Conservation (phyloP, 371 early-diverging fungal species). For the Dinochytrium kinnereticum region DNA sequence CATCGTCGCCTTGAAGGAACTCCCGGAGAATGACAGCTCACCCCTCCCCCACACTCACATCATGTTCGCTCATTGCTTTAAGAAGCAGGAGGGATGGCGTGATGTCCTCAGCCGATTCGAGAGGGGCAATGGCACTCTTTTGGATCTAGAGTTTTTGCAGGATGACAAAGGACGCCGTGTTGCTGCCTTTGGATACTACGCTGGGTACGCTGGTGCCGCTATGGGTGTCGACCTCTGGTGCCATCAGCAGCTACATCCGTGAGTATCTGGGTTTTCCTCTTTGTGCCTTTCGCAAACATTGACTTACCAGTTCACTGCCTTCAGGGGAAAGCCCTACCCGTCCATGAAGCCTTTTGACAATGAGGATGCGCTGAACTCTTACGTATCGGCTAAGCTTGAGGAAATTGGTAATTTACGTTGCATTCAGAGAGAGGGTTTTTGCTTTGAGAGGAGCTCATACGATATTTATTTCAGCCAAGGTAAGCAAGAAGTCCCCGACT, state of each 20-base stretch:
- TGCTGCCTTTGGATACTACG: slow-evolving; percentile 97
- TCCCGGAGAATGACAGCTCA: slow-evolving; percentile 89
- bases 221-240: slow-evolving; percentile 93
- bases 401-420: slow-evolving; percentile 62
- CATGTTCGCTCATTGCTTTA: slow-evolving; percentile 98
- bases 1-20: slow-evolving; percentile 95
- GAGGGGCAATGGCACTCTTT: slow-evolving; percentile 83
- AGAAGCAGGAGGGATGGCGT: slow-evolving; percentile 93
- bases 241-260: slow-evolving; percentile 61
- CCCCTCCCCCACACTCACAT: slow-evolving; percentile 95
- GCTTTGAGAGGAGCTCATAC: background rate
- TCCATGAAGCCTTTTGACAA: slow-evolving; percentile 83
- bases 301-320: background rate
- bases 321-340: slow-evolving; percentile 55
- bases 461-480: slow-evolving; percentile 43
- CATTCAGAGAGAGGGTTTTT: background rate
- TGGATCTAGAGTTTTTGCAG: slow-evolving; percentile 93
- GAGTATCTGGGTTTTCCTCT: background rate
- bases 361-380: slow-evolving; percentile 75
- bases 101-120: slow-evolving; percentile 85
- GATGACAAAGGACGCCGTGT: slow-evolving; percentile 87
- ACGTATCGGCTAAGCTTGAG: slow-evolving; percentile 73
- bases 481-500: slow-evolving; percentile 69
- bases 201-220: slow-evolving; percentile 95
- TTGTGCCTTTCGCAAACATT: too few relatives aligned